Conservation (phyloP, 768 basidiomycete genomes). For the Russula earlei region DNA sequence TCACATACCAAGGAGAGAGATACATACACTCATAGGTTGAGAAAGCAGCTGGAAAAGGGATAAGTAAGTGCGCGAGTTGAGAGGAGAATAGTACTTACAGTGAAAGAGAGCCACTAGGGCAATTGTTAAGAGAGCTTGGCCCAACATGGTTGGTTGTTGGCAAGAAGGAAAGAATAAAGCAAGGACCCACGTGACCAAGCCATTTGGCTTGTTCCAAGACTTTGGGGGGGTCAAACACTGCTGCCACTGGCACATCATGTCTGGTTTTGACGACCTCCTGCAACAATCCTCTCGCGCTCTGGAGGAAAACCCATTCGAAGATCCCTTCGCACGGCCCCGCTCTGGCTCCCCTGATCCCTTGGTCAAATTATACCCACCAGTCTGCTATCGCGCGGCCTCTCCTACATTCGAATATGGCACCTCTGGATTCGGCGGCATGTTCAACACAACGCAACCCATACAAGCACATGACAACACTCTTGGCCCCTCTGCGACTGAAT, state of each 20-base stretch:
- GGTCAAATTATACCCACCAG: constrained; percentile 17
- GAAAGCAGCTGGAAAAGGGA: constrained; percentile 48
- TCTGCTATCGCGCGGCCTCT: neutral
- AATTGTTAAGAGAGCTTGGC: constrained; percentile 6
- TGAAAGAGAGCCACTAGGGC: constrained; percentile 15
- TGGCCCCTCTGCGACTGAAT: neutral
- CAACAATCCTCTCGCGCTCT: constrained; percentile 19
- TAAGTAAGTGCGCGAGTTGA: neutral
- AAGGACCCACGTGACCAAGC: too few species aligned
- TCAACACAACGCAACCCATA: constrained; percentile 1
- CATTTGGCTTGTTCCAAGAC: too few species aligned
- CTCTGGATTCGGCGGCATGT: constrained; percentile 7
- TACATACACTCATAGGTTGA: constrained; percentile 76
- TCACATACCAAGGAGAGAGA: neutral
- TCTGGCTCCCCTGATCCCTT: constrained; percentile 24
- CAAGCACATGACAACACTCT: neutral
- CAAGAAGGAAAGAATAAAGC: too few species aligned
- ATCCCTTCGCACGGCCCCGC: constrained; percentile 24
- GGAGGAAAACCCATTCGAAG: constrained; percentile 25
- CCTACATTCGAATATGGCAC: constrained; percentile 16
- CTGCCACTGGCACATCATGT: constrained; percentile 9
- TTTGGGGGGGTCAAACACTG: too few species aligned
- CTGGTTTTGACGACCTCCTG: constrained; percentile 25
- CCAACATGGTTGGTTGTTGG: constrained; percentile 2
- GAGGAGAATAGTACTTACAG: neutral